Percentiles rank a stretch among this genome's conserved stretches.
Conservation (phyloP, 176 grass and related monocot species). For the Oryza coarctata region DNA sequence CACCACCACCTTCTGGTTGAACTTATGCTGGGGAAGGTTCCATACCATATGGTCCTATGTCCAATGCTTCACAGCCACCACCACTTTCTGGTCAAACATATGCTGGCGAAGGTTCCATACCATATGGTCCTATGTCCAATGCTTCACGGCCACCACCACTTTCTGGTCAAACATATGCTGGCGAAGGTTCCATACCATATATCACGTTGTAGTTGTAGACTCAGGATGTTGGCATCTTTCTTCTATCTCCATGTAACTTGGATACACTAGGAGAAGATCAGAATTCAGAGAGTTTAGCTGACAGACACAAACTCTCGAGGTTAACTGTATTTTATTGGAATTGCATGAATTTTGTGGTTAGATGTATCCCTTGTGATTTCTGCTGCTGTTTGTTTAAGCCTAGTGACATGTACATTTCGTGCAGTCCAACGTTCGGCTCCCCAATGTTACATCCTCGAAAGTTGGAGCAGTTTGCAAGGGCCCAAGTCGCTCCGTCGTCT, state of each 20-base stretch:
- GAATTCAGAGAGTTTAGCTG: constrained; percentile 4
- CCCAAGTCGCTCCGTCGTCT: no score
- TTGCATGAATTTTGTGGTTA: constrained; percentile 38
- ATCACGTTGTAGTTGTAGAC: constrained; percentile 33
- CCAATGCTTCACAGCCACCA: no score
- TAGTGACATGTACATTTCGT: no score
- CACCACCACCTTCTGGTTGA: constrained; percentile 46
- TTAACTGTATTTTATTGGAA: constrained; percentile 17
- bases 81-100: no score
- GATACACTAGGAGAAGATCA: constrained; percentile 1
- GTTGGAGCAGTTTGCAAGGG: no score
- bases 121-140: no score
- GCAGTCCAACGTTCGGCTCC: no score
- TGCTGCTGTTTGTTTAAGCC: neutral
- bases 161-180: constrained; percentile 18
- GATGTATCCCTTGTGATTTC: neutral
- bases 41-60: constrained; percentile 14
- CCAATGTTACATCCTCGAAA: no score
- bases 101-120: neutral
- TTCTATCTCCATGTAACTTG: constrained; percentile 35
- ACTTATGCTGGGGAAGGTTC: neutral
- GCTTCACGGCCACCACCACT: no score
- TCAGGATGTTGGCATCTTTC: constrained; percentile 27
- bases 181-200: neutral
- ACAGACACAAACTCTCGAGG: constrained; percentile 8